Conservation (phyloP, 805 yeast species). For the Yamadazyma takamatsuzukensis region DNA sequence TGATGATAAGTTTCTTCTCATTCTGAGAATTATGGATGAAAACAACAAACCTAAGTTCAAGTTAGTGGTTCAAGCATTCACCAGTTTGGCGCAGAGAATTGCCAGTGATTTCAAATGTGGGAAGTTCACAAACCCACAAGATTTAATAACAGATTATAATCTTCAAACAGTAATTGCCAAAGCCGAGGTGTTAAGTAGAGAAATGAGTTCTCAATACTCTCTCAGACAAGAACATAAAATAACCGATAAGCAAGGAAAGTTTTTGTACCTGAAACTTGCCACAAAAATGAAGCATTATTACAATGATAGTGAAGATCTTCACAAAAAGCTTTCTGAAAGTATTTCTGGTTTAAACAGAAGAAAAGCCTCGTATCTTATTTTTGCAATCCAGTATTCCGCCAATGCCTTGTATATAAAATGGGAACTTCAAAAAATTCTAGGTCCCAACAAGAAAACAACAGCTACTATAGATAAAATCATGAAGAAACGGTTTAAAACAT, state of each 20-base stretch:
- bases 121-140: conserved; percentile 7
- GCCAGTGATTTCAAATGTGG: conserved; percentile 20
- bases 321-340: conserved; percentile 8
- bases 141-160: conserved; percentile 9
- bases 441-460: conserved; percentile 17
- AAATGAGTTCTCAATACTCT: conserved; percentile 1
- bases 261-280: conserved; percentile 6
- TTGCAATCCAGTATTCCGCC: conserved; percentile 27
- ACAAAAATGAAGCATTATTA: conserved; percentile 5
- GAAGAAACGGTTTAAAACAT: neutral
- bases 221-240: neutral
- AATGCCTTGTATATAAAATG: conserved; percentile 24
- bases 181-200: conserved; percentile 14
- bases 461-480: conserved; percentile 2
- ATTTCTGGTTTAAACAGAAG: conserved; percentile 9
- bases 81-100: conserved; percentile 11
- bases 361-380: conserved; percentile 22
- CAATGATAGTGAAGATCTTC: conserved; percentile 5
- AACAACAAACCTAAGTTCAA: conserved; percentile 8
- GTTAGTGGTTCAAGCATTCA: conserved; percentile 11
- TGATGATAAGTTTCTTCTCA: conserved; percentile 9
- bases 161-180: conserved; percentile 15
- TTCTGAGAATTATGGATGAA: conserved; percentile 3
- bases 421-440: conserved; percentile 27
- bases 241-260: conserved; percentile 4